Conservation (phyloP, 2,329 filamentous ascomycete genomes). For the Lachnellula hyalina region DNA sequence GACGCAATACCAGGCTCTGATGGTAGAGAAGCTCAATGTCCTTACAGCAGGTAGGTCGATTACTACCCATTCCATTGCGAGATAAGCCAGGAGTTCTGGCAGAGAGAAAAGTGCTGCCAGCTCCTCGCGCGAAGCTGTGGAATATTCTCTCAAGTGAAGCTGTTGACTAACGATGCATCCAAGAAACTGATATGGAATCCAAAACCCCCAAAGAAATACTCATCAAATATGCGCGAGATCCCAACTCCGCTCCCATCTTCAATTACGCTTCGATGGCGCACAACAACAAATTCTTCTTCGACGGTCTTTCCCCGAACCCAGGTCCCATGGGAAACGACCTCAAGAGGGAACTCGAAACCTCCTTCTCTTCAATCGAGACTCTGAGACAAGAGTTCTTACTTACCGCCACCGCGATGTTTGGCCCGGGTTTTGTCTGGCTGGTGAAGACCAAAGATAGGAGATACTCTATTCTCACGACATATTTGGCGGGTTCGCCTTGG, state of each 20-base stretch:
- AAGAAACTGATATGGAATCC: conserved; percentile 20
- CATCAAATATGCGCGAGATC: conserved; percentile 72
- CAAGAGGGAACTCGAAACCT: conserved; percentile 53
- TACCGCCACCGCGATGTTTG: conserved; percentile 88
- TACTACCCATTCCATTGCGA: not conserved
- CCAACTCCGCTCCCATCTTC: conserved; percentile 73
- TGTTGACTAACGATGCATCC: conserved; percentile 7
- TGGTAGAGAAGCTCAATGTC: conserved; percentile 71
- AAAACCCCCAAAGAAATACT: conserved; percentile 56
- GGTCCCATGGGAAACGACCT: conserved; percentile 53
- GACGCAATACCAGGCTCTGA: conserved; percentile 71
- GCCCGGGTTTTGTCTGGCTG: conserved; percentile 95
- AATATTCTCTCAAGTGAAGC: not conserved
- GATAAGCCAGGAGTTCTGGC: too few relatives aligned
- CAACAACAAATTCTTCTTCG: conserved; percentile 86
- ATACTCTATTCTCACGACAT: conserved; percentile 75
- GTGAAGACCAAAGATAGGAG: conserved; percentile 47
- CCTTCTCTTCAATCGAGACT: conserved; percentile 79
- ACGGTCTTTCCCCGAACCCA: conserved; percentile 42
- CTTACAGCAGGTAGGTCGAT: conserved; percentile 60
- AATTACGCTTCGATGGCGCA: conserved; percentile 95
- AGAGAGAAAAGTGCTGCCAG: too few relatives aligned
- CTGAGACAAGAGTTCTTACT: conserved; percentile 74
- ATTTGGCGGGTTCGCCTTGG: conserved; percentile 86
- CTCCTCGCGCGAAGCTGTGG: too few relatives aligned